Percentiles rank a stretch among this genome's conserved stretches.
phyloP scores from a whole-genome alignment of 305 asterid genomes.

The Coffea humblotiana region DNA sequence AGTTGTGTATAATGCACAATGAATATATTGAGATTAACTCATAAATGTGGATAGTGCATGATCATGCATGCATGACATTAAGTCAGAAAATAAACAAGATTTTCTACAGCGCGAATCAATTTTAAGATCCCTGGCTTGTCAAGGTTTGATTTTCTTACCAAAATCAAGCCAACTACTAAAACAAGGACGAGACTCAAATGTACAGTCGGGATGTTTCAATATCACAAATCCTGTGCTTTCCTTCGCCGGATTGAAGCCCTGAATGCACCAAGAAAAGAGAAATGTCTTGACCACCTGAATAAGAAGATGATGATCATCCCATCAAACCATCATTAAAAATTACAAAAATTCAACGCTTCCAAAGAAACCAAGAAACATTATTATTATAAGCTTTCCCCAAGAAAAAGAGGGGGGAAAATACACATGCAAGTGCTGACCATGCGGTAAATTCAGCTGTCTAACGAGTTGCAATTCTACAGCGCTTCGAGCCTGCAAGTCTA shows the following conservation, averaged over 20 bases:
- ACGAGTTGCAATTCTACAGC: background rate
- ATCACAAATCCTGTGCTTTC: background rate
- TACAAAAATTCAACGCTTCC: background rate
- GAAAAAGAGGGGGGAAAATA: background rate
- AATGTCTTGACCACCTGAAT: background rate
- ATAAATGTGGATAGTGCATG: background rate
- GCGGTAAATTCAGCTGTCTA: too few species aligned
- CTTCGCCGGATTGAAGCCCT: background rate
- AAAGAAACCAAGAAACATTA: background rate
- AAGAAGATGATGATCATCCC: background rate
- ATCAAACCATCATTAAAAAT: background rate
- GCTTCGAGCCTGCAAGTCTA: background rate
- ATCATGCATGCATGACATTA: background rate
- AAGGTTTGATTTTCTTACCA: constrained; percentile 4
- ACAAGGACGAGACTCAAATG: too few species aligned
- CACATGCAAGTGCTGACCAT: background rate
- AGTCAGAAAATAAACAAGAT: background rate
- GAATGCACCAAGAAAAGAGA: background rate
- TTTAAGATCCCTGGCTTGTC: background rate
- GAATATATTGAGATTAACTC: too few species aligned
- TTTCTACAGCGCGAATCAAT: background rate
- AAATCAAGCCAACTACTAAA: background rate
- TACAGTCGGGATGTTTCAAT: background rate
- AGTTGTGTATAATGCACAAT: background rate
- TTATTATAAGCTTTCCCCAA: background rate